Evolutionary conservation across 1,139 yeast genomes (phyloP), one percentile per base, ranked within the genome.

Genomic region (Yamadazyma diddensiae): DNA sequence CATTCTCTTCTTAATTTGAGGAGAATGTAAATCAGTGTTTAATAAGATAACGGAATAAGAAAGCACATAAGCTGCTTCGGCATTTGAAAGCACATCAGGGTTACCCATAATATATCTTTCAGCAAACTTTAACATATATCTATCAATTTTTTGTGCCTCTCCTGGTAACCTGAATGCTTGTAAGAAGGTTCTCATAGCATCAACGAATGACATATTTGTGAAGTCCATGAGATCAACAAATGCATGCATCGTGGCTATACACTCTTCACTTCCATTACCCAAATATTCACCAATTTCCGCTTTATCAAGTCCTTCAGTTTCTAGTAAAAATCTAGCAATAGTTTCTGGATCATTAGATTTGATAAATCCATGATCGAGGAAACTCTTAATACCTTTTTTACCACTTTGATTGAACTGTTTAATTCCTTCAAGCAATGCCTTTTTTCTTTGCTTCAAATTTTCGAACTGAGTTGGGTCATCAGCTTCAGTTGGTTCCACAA

Each of bases 71-170:
- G 96, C 96, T 0, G 97, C 82, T 51, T 88, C 97, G 2, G 97
- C 96, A 51, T 87, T 86, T 0, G 95, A 79, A 57, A 92, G 92
- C 0, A 81, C 71, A 12, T 70, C 68, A 5, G 97, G 96, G 52
- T 92, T 94, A 35, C 94, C 96, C 42, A 82, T 79, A 23, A 82
- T 81, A 52, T 82, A 94, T 46, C 95, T 71, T 55, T 88, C 96
- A 3, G 98, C 98, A 65, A 94, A 94, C 52, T 94, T 92, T 51
- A 92, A 74, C 96, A 94, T 87, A 52, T 81, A 87, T 49, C 99
- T 73, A 66, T 94, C 98, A 56, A 94, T 90, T 53, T 92, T 92
- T 59, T 94, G 99, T 2, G 97, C 90, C 62, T 94, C 99, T 29
- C 99, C 99, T 0, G 99, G 98, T 38, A 94, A 70, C 54, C 98